phyloP scores from a whole-genome alignment of 441 rosid species.

The Pelargonium fulgidum region DNA sequence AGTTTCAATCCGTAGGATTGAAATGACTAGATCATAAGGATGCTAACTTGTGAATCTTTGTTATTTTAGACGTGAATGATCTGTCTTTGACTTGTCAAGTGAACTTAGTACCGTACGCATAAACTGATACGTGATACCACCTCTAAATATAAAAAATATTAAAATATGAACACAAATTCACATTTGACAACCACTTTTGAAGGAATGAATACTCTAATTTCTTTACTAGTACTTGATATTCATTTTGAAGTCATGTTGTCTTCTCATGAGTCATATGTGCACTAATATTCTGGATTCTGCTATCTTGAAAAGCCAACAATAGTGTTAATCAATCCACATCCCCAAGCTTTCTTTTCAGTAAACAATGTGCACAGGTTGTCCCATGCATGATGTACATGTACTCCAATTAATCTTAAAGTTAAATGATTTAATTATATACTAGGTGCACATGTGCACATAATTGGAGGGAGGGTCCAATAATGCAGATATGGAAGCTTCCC shows the following conservation, averaged over 20 bases:
- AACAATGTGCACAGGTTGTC: neutral
- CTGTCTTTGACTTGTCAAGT: no score
- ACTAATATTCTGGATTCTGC: slow-evolving; percentile 3
- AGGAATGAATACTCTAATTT: neutral
- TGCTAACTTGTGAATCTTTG: no score
- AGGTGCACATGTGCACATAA: slow-evolving; percentile 6
- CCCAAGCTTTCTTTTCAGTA: neutral
- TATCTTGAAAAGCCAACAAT: no score
- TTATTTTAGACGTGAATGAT: no score
- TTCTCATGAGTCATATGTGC: slow-evolving; percentile 4
- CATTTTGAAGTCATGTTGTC: no score
- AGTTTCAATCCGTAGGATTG: no score
- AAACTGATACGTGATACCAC: no score
- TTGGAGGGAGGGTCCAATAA: neutral
- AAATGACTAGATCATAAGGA: no score
- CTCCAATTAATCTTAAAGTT: no score
- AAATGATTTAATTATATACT: neutral
- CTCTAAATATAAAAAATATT: neutral
- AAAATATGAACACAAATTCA: neutral
- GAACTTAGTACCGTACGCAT: no score
- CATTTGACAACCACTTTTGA: neutral
- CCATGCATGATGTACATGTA: no score
- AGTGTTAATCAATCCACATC: no score
- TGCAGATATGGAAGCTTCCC: slow-evolving; percentile 1
- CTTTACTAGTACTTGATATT: neutral